These are phyloP conservation scores for Phylloporus sp. DNA, from an alignment of 768 basidiomycete genomes.

Conservation along the genomic window DNA sequence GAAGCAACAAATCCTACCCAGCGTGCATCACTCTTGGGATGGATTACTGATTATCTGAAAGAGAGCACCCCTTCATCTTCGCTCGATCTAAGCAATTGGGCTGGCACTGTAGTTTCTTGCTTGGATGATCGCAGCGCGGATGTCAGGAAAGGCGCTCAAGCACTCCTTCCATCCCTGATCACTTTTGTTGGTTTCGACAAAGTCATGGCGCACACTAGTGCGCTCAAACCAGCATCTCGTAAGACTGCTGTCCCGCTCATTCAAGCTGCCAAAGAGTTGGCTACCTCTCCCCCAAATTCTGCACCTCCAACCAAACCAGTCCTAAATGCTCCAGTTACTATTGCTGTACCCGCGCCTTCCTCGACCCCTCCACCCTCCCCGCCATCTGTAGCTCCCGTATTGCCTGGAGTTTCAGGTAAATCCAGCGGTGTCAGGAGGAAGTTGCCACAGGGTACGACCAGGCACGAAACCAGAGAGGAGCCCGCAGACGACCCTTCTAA, in stretches of 20 bases:
- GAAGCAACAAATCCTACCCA: constrained; percentile 87
- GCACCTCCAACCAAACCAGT: constrained; percentile 27
- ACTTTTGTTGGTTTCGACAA: constrained; percentile 72
- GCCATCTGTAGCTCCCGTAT: constrained; percentile 33
- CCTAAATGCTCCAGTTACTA: constrained; percentile 18
- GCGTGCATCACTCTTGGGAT: constrained; percentile 70
- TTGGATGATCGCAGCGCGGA: constrained; percentile 91
- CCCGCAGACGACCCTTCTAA: constrained; percentile 31
- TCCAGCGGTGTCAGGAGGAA: constrained; percentile 65
- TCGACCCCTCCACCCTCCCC: constrained; percentile 44
- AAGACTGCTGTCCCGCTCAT: constrained; percentile 81
- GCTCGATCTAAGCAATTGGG: constrained; percentile 70
- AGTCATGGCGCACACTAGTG: constrained; percentile 79
- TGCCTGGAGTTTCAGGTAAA: constrained; percentile 37
- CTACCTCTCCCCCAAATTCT: constrained; percentile 30
- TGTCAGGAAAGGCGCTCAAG: constrained; percentile 87
- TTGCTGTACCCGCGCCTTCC: constrained; percentile 24
- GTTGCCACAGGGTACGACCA: constrained; percentile 52
- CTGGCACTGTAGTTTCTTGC: constrained; percentile 58
- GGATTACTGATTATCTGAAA: constrained; percentile 78
- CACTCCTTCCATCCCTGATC: constrained; percentile 72
- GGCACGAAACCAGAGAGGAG: constrained; percentile 44
- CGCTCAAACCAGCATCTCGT: constrained; percentile 88
- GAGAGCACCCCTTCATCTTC: constrained; percentile 48
- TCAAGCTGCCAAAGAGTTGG: constrained; percentile 64